Percentiles rank a stretch among this genome's conserved stretches.
phyloP scores from a whole-genome alignment of 768 basidiomycete genomes.

The Tulasnella sp. region DNA sequence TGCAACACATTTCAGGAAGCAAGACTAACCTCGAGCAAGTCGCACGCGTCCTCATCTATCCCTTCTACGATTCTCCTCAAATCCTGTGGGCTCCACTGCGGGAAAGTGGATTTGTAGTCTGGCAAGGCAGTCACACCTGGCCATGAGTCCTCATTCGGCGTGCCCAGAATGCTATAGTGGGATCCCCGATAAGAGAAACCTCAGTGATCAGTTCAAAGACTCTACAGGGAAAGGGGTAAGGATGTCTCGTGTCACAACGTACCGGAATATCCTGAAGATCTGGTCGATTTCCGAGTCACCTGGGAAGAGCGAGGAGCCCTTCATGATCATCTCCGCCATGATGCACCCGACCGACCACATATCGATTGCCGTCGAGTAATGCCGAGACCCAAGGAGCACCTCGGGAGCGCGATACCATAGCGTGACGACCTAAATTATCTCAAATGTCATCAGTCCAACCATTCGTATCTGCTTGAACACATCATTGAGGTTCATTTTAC shows the following conservation, averaged over 20 bases:
- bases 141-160: conserved; percentile 85
- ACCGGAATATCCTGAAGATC: conserved; percentile 99
- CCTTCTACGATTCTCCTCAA: conserved; percentile 52
- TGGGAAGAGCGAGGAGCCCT: conserved; percentile 79
- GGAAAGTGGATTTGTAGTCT: conserved; percentile 95
- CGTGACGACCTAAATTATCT: conserved; percentile 71
- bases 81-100: conserved; percentile 80
- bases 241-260: conserved; percentile 20
- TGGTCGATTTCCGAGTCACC: conserved; percentile 99
- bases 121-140: conserved; percentile 79
- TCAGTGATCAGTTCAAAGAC: not conserved
- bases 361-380: conserved; percentile 96
- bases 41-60: conserved; percentile 68
- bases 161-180: conserved; percentile 72
- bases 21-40: conserved; percentile 52
- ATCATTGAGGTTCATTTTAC: conserved; percentile 30
- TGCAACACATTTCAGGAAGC: not conserved
- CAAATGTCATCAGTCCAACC: not conserved
- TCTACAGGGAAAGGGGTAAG: not conserved
- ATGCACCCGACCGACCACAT: conserved; percentile 99
- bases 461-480: not conserved
- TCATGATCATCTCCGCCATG: conserved; percentile 97
- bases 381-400: conserved; percentile 87
- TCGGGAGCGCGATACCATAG: conserved; percentile 99
- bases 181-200: not conserved